Percentiles rank a stretch among this genome's conserved stretches.
phyloP scores from a whole-genome alignment of 192 early-diverging fungal species.

The Lunasporangiospora selenospora region DNA sequence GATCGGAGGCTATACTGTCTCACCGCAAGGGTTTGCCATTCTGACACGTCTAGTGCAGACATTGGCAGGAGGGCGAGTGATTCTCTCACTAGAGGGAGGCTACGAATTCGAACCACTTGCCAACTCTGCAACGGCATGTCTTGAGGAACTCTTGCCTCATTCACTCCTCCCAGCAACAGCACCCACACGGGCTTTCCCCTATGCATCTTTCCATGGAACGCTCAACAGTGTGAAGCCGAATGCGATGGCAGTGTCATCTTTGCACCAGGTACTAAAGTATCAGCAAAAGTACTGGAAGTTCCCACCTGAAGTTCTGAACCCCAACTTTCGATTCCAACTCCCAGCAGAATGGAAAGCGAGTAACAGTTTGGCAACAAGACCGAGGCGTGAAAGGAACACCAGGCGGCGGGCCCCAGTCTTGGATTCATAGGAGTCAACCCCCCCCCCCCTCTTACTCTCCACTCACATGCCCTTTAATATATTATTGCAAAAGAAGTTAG shows the following conservation, averaged over 20 bases:
- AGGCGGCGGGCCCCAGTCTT: too few relatives aligned
- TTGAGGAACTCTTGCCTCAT: slow-evolving; percentile 49
- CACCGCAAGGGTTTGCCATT: slow-evolving; percentile 70
- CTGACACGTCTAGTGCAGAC: slow-evolving; percentile 69
- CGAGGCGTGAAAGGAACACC: slow-evolving; percentile 45
- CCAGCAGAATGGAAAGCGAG: slow-evolving; percentile 54
- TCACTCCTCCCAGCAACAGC: slow-evolving; percentile 28
- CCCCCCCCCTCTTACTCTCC: too few relatives aligned
- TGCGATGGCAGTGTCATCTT: slow-evolving; percentile 45
- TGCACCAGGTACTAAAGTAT: slow-evolving; percentile 46
- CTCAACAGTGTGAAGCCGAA: slow-evolving; percentile 58
- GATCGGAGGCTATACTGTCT: slow-evolving; percentile 73
- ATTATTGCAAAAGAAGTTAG: too few relatives aligned
- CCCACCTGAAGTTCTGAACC: slow-evolving; percentile 37
- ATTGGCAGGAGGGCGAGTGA: slow-evolving; percentile 70
- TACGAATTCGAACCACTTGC: slow-evolving; percentile 58
- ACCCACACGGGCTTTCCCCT: slow-evolving; percentile 34
- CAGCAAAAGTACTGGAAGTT: slow-evolving; percentile 60
- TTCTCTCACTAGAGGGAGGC: slow-evolving; percentile 70
- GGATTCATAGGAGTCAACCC: too few relatives aligned
- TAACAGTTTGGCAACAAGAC: slow-evolving; percentile 53
- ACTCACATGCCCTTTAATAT: too few relatives aligned
- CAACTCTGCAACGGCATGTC: slow-evolving; percentile 47
- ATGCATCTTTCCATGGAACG: slow-evolving; percentile 49
- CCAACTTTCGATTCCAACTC: slow-evolving; percentile 53